Evolutionary conservation across 805 yeast genomes (phyloP).

Genomic region (Suhomyces xylopsoci): DNA sequence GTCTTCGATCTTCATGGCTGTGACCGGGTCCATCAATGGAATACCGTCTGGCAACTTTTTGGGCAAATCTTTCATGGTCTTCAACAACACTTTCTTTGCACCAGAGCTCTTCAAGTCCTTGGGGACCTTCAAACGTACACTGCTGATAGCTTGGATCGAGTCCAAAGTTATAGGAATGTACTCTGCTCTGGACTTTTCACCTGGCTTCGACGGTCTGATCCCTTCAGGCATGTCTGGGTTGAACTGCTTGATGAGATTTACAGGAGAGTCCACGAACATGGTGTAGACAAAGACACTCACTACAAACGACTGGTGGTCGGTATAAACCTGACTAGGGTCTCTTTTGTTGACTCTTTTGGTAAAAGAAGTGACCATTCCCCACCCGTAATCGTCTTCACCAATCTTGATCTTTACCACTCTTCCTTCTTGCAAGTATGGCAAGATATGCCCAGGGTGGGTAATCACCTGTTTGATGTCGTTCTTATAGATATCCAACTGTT

Average conservation of each 20-base stretch:
- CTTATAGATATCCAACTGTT: slow-evolving; percentile 67
- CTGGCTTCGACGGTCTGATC: slow-evolving; percentile 74
- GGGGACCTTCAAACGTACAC: slow-evolving; percentile 78
- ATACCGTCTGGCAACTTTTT: slow-evolving; percentile 87
- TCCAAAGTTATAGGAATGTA: slow-evolving; percentile 81
- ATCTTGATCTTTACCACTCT: slow-evolving; percentile 71
- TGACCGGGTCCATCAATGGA: slow-evolving; percentile 87
- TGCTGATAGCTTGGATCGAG: slow-evolving; percentile 72
- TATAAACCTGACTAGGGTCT: slow-evolving; percentile 52
- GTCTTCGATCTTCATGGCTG: slow-evolving; percentile 89
- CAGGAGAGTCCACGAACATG: slow-evolving; percentile 81
- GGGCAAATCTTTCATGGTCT: slow-evolving; percentile 75
- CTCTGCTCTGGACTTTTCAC: slow-evolving; percentile 70
- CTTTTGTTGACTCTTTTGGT: slow-evolving; percentile 67
- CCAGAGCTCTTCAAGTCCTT: slow-evolving; percentile 58
- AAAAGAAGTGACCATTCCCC: slow-evolving; percentile 87
- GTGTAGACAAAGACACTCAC: slow-evolving; percentile 79
- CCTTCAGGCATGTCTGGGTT: slow-evolving; percentile 84
- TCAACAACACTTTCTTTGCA: slow-evolving; percentile 60
- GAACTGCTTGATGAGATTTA: slow-evolving; percentile 70
- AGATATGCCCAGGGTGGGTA: slow-evolving; percentile 85
- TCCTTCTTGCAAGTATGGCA: slow-evolving; percentile 86
- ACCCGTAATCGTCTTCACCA: slow-evolving; percentile 74
- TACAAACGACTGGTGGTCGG: slow-evolving; percentile 87
- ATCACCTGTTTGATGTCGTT: slow-evolving; percentile 77